These are phyloP conservation scores for Purpureocillium lavendulum DNA, from an alignment of 2,329 filamentous ascomycete species.

Conservation along the genomic window DNA sequence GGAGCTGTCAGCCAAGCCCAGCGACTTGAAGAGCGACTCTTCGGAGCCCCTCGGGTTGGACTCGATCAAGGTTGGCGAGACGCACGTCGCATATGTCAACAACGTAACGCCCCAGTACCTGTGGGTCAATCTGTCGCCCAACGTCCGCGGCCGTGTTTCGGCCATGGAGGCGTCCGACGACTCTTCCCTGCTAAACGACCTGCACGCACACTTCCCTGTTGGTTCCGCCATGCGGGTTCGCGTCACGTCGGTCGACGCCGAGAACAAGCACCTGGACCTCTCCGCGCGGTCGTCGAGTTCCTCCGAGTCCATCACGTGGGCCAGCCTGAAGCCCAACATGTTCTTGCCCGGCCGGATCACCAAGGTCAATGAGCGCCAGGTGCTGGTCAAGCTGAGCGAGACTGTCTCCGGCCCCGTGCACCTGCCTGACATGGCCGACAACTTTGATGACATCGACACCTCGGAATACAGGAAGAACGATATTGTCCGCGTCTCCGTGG, in stretches of 20 bases:
- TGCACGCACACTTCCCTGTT: constrained; percentile 74
- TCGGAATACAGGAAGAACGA: constrained; percentile 74
- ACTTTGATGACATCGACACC: constrained; percentile 74
- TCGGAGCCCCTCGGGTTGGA: constrained; percentile 56
- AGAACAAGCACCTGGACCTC: constrained; percentile 72
- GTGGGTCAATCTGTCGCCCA: constrained; percentile 88
- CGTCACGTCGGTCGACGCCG: constrained; percentile 64
- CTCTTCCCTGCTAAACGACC: constrained; percentile 65
- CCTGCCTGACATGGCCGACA: constrained; percentile 75
- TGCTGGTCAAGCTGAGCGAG: constrained; percentile 81
- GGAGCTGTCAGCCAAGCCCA: constrained; percentile 77
- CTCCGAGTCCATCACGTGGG: constrained; percentile 49
- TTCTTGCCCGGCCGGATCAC: constrained; percentile 78
- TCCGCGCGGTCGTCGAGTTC: constrained; percentile 59
- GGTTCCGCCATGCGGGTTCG: constrained; percentile 81
- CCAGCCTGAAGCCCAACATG: constrained; percentile 68
- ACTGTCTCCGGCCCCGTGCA: constrained; percentile 70
- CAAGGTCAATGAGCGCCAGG: constrained; percentile 73
- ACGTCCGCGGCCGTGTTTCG: constrained; percentile 74
- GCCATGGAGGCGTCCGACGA: constrained; percentile 84
- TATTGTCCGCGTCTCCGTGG: constrained; percentile 77
- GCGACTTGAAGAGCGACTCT: constrained; percentile 42
- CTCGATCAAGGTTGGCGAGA: constrained; percentile 62
- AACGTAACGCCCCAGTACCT: constrained; percentile 72
- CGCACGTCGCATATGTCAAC: constrained; percentile 80